phyloP scores from a whole-genome alignment of 148 eudicot genomes.

The Vaccinium corymbosum region DNA sequence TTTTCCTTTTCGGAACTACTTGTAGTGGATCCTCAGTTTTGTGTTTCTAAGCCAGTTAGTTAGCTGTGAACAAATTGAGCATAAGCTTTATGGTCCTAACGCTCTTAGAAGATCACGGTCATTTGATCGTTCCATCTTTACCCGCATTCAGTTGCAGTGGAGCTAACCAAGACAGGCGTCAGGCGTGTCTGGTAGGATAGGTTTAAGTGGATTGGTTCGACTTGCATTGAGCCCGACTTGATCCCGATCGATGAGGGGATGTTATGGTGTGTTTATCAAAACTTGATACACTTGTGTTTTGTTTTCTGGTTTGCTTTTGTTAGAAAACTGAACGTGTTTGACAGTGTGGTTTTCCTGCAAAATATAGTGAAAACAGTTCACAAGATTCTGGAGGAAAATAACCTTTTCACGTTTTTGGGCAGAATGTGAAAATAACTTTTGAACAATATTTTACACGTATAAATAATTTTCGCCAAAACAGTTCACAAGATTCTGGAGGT shows the following conservation, averaged over 20 bases:
- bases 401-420: too few species aligned
- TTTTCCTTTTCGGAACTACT: not conserved
- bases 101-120: too few species aligned
- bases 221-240: not conserved
- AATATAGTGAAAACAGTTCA: not conserved
- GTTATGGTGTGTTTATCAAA: not conserved
- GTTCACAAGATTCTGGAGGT: too few species aligned
- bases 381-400: too few species aligned
- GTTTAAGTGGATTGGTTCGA: constrained; percentile 1
- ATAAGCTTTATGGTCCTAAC: not conserved
- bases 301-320: not conserved
- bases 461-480: too few species aligned
- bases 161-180: not conserved
- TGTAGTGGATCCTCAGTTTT: not conserved
- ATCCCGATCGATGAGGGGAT: not conserved
- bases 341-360: not conserved
- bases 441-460: too few species aligned
- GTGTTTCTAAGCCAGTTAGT: not conserved
- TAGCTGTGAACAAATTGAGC: not conserved
- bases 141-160: not conserved
- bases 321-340: not conserved
- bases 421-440: too few species aligned
- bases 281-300: not conserved
- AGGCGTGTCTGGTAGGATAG: not conserved
- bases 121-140: not conserved